These are phyloP conservation scores for Boletus rufocinnamomeus DNA, from an alignment of 768 basidiomycete species.

Conservation along the genomic window DNA sequence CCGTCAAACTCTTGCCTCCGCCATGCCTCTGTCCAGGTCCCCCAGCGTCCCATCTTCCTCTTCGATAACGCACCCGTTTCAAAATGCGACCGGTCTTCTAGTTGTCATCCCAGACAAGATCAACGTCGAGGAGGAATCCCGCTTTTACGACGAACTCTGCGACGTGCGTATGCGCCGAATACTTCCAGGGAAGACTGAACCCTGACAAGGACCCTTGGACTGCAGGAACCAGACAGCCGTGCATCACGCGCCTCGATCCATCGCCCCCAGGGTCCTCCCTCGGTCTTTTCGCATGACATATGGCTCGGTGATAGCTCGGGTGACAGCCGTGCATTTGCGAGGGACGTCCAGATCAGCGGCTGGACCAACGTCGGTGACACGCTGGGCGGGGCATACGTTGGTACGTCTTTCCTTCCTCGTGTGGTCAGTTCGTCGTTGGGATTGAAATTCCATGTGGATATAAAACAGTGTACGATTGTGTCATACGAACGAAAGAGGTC, in stretches of 20 bases:
- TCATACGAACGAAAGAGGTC: constrained; percentile 64
- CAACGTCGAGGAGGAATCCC: constrained; percentile 67
- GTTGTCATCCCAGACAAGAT: constrained; percentile 59
- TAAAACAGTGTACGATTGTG: constrained; percentile 65
- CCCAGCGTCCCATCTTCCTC: constrained; percentile 11
- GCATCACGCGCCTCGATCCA: constrained; percentile 23
- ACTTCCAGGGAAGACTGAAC: too few relatives aligned
- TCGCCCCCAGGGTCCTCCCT: constrained; percentile 44
- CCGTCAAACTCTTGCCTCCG: not conserved
- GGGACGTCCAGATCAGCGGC: constrained; percentile 63
- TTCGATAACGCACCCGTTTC: constrained; percentile 43
- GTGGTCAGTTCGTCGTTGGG: not conserved
- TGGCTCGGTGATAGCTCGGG: constrained; percentile 66
- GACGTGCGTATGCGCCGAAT: constrained; percentile 36
- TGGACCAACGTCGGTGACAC: constrained; percentile 76
- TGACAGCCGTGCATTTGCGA: constrained; percentile 56
- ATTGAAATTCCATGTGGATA: not conserved
- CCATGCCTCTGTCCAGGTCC: constrained; percentile 14
- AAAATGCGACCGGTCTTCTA: constrained; percentile 46
- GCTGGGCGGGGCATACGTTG: constrained; percentile 63
- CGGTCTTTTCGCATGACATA: constrained; percentile 67
- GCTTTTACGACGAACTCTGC: constrained; percentile 65
- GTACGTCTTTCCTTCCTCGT: constrained; percentile 37
- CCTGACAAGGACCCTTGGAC: not conserved
- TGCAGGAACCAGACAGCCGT: constrained; percentile 27